phyloP scores from a whole-genome alignment of 2,329 filamentous ascomycete species.

The Exophiala sp. region DNA sequence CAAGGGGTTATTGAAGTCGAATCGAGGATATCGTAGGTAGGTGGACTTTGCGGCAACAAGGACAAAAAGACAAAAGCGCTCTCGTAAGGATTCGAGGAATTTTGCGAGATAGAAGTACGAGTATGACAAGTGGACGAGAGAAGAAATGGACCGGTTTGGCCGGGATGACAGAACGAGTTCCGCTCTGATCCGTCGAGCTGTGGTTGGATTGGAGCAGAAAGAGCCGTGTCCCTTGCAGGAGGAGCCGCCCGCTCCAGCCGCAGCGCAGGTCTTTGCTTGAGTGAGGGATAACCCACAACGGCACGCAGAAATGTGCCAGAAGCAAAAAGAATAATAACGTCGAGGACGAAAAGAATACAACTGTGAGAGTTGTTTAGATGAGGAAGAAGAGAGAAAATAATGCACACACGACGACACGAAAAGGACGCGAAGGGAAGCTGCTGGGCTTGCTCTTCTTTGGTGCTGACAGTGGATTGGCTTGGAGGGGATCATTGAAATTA shows the following conservation, averaged over 20 bases:
- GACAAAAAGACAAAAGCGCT: background rate
- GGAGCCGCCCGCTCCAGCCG: conserved; percentile 12
- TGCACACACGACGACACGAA: conserved; percentile 6
- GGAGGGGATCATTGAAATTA: background rate
- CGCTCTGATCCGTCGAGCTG: conserved; percentile 14
- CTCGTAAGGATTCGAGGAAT: background rate
- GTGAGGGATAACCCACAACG: conserved; percentile 6
- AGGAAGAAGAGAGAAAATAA: conserved; percentile 4
- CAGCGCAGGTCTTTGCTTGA: background rate
- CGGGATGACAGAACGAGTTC: conserved; percentile 16
- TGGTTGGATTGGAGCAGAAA: conserved; percentile 17
- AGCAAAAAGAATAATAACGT: background rate
- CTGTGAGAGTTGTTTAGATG: background rate
- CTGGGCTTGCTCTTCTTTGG: background rate
- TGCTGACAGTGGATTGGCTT: conserved; percentile 4
- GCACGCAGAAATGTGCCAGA: conserved; percentile 6
- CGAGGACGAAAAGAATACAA: background rate
- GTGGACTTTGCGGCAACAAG: background rate
- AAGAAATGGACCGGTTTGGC: conserved; percentile 8
- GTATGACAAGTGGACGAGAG: background rate
- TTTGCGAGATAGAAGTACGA: conserved; percentile 8
- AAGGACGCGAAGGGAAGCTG: conserved; percentile 9
- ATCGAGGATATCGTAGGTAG: background rate
- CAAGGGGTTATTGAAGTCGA: background rate
- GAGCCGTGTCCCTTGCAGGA: conserved; percentile 22